These are phyloP conservation scores for Schwanniomyces vanrijiae DNA, from an alignment of 805 yeast genomes.

Conservation along the genomic window DNA sequence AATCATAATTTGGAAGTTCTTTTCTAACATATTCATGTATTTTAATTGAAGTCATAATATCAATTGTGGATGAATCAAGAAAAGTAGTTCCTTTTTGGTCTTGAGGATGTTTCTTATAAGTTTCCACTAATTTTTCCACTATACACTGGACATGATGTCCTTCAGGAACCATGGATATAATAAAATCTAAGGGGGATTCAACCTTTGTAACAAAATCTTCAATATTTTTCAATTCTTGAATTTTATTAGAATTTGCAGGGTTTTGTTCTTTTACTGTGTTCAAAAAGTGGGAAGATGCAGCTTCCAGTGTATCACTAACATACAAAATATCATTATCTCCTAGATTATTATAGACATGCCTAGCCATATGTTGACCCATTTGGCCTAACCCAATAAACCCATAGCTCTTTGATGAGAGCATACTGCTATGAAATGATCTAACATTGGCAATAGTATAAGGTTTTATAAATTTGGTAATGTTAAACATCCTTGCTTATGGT, in stretches of 20 bases:
- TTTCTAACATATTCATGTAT: constrained; percentile 34
- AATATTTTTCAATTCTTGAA: constrained; percentile 16
- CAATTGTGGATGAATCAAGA: constrained; percentile 54
- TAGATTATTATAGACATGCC: constrained; percentile 43
- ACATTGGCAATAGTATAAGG: background rate
- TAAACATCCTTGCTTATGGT: background rate
- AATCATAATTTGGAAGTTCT: constrained; percentile 37
- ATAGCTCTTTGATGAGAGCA: constrained; percentile 19
- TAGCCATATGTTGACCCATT: constrained; percentile 59
- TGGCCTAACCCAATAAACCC: constrained; percentile 60
- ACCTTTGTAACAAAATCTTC: constrained; percentile 27
- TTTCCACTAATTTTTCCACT: constrained; percentile 35
- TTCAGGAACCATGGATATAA: constrained; percentile 57
- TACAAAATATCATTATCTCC: constrained; percentile 38
- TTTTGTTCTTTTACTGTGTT: background rate
- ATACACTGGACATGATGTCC: constrained; percentile 48
- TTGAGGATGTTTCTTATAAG: constrained; percentile 18
- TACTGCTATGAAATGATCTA: background rate
- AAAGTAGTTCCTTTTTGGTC: constrained; percentile 26
- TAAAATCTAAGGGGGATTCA: constrained; percentile 35
- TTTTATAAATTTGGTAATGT: background rate
- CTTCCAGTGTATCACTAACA: constrained; percentile 39
- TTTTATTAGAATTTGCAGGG: background rate
- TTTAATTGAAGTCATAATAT: constrained; percentile 45
- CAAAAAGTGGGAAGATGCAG: background rate